Conservation (phyloP, 805 yeast genomes). For the Teunomyces funiuensis region DNA sequence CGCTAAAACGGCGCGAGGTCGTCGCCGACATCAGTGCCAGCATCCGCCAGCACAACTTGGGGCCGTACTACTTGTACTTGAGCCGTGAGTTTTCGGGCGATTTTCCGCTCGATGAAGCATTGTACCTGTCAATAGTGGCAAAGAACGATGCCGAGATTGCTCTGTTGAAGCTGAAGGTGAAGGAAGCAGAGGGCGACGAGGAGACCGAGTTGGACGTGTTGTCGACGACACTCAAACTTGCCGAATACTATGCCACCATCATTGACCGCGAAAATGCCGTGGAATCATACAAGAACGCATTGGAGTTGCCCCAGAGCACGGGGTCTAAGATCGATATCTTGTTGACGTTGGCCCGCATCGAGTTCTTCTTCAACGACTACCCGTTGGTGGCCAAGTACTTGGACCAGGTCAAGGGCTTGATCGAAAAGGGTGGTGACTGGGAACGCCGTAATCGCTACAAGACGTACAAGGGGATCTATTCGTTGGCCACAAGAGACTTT, state of each 20-base stretch:
- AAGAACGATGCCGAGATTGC: constrained; percentile 57
- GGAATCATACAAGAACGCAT: constrained; percentile 65
- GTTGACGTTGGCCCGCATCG: constrained; percentile 80
- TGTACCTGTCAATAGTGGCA: constrained; percentile 50
- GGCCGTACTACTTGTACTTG: constrained; percentile 78
- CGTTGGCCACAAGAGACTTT: constrained; percentile 82
- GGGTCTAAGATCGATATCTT: constrained; percentile 88
- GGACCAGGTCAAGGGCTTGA: constrained; percentile 68
- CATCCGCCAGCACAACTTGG: constrained; percentile 65
- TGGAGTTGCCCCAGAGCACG: constrained; percentile 76
- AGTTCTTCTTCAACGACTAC: constrained; percentile 85
- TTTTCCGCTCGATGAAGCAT: constrained; percentile 58
- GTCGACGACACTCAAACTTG: constrained; percentile 73
- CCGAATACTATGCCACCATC: constrained; percentile 82
- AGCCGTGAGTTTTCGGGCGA: constrained; percentile 26
- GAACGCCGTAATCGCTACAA: constrained; percentile 94
- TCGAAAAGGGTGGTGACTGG: constrained; percentile 99
- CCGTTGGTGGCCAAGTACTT: constrained; percentile 66
- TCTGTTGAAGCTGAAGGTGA: constrained; percentile 54
- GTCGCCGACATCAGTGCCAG: constrained; percentile 47
- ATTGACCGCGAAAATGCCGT: constrained; percentile 78
- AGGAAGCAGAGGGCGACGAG: constrained; percentile 59
- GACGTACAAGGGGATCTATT: constrained; percentile 84
- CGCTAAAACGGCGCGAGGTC: constrained; percentile 42
- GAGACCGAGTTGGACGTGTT: constrained; percentile 87